phyloP scores from a whole-genome alignment of 768 basidiomycete species.

The Xerocomellus intermedius region DNA sequence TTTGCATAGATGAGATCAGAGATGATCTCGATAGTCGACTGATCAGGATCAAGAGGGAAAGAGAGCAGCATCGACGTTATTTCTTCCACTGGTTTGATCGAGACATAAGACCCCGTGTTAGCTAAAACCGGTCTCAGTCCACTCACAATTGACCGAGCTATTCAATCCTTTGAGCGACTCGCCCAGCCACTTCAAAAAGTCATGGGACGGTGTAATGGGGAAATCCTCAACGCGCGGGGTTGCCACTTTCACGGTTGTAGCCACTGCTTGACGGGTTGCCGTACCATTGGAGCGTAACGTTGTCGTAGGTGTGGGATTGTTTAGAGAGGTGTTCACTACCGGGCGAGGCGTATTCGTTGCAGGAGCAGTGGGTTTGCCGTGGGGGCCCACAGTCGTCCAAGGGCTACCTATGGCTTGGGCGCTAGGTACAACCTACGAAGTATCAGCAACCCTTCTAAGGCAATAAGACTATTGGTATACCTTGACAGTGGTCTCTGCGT shows the following conservation, averaged over 20 bases:
- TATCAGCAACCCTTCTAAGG: constrained; percentile 1
- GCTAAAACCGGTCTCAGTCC: background rate
- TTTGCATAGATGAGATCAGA: constrained; percentile 93
- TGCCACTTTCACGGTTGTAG: constrained; percentile 30
- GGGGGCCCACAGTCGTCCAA: constrained; percentile 87
- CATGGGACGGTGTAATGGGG: constrained; percentile 71
- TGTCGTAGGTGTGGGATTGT: constrained; percentile 28
- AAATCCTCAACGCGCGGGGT: constrained; percentile 56
- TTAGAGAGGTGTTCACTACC: constrained; percentile 30
- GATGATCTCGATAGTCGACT: constrained; percentile 85
- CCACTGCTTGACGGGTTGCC: constrained; percentile 37
- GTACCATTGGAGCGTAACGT: constrained; percentile 40
- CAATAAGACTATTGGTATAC: constrained; percentile 35
- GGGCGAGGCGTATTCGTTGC: constrained; percentile 35
- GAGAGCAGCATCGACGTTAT: constrained; percentile 93
- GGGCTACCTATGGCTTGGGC: constrained; percentile 46
- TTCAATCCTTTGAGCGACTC: constrained; percentile 77
- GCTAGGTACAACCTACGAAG: constrained; percentile 32
- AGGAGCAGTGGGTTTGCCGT: constrained; percentile 54
- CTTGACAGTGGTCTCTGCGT: constrained; percentile 79
- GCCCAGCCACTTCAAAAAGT: constrained; percentile 90
- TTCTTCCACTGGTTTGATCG: constrained; percentile 74
- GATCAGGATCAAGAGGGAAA: constrained; percentile 88
- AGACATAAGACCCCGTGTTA: constrained; percentile 17
- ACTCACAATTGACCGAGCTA: constrained; percentile 54